phyloP scores from a whole-genome alignment of 2,329 filamentous ascomycete genomes.

The Fusarium sp. region DNA sequence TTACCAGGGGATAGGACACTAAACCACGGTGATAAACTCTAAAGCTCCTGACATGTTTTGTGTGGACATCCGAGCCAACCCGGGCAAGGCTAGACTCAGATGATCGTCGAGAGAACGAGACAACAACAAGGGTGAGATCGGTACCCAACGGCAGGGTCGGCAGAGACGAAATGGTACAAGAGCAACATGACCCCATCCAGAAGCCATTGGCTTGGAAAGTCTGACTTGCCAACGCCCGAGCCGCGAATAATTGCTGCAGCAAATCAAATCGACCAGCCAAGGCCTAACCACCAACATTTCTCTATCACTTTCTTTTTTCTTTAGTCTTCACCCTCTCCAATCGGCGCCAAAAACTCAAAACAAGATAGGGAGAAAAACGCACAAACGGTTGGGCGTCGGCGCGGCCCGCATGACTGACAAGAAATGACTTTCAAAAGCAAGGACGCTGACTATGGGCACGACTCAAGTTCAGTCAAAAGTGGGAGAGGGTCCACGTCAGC shows the following conservation, averaged over 20 bases:
- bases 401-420: conserved; percentile 30
- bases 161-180: conserved; percentile 25
- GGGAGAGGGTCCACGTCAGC: conserved; percentile 21
- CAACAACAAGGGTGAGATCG: conserved; percentile 19
- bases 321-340: not conserved
- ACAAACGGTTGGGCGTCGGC: conserved; percentile 28
- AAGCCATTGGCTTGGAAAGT: conserved; percentile 12
- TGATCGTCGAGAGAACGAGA: conserved; percentile 27
- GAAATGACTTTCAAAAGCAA: conserved; percentile 18
- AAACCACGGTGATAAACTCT: no score
- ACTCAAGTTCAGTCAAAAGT: conserved; percentile 18
- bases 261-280: conserved; percentile 4
- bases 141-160: not conserved
- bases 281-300: not conserved
- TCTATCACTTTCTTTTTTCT: not conserved
- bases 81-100: conserved; percentile 14
- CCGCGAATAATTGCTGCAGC: conserved; percentile 5
- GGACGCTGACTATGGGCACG: conserved; percentile 17
- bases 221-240: conserved; percentile 9
- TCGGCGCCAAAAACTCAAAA: conserved; percentile 14
- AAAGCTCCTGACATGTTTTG: no score
- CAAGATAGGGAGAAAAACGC: conserved; percentile 16
- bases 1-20: no score
- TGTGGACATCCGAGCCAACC: not conserved
- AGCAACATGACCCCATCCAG: conserved; percentile 24